Evolutionary conservation across 2,329 filamentous ascomycete species (phyloP).

Genomic region (Cladosporium sphaerospermum): DNA sequence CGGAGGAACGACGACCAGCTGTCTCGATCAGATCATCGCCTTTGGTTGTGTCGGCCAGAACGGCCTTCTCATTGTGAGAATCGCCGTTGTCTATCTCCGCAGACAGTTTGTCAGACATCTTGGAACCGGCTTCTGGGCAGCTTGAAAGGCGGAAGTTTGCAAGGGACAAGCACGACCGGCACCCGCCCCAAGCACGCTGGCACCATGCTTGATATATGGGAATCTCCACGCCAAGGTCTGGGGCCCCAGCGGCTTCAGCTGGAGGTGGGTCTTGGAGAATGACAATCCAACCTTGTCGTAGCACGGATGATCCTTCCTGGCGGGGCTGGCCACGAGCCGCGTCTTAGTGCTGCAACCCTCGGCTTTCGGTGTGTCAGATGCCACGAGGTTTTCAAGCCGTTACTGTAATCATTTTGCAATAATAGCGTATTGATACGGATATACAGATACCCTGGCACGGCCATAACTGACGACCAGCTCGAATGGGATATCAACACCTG

Average conservation of each 20-base stretch:
- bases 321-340: slow-evolving; percentile 6
- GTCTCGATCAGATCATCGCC: slow-evolving; percentile 4
- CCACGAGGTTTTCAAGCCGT: not conserved
- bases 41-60: not conserved
- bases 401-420: not conserved
- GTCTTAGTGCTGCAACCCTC: slow-evolving; percentile 10
- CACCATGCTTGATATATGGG: slow-evolving; percentile 9
- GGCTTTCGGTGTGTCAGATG: slow-evolving; percentile 2
- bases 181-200: slow-evolving; percentile 4
- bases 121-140: slow-evolving; percentile 1
- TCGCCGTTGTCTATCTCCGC: slow-evolving; percentile 4
- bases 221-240: slow-evolving; percentile 10
- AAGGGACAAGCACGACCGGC: not conserved
- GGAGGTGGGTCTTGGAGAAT: slow-evolving; percentile 5
- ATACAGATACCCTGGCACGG: too few relatives aligned
- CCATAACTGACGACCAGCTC: too few relatives aligned
- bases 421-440: too few relatives aligned
- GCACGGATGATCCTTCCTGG: slow-evolving; percentile 2
- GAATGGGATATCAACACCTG: too few relatives aligned
- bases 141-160: not conserved
- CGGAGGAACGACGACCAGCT: slow-evolving; percentile 32
- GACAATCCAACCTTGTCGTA: slow-evolving; percentile 1
- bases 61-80: slow-evolving; percentile 1
- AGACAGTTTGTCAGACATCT: slow-evolving; percentile 10
- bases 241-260: slow-evolving; percentile 8